These are phyloP conservation scores for Syzygium malaccense DNA, from an alignment of 441 rosid species.

Conservation along the genomic window DNA sequence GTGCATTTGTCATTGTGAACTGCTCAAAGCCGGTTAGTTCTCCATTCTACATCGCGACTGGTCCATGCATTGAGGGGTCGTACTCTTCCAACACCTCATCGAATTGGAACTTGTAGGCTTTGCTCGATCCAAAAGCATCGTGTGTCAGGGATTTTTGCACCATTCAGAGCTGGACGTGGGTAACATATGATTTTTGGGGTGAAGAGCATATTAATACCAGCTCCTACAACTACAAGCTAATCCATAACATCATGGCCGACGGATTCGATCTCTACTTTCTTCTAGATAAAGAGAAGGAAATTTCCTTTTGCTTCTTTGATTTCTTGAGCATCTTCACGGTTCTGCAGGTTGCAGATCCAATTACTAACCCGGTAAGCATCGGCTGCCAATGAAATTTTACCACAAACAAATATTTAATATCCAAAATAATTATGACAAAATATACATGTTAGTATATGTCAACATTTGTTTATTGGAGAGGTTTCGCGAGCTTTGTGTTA, in stretches of 20 bases:
- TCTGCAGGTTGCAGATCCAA: too few species aligned
- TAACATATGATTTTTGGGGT: not conserved
- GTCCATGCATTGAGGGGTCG: accelerated
- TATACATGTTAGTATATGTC: not conserved
- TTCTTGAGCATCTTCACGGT: too few species aligned
- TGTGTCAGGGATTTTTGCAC: not conserved
- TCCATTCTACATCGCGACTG: accelerated
- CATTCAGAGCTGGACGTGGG: not conserved
- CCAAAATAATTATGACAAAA: not conserved
- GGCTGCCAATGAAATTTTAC: accelerated
- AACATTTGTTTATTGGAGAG: too few species aligned
- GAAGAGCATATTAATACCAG: not conserved
- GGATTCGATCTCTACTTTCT: accelerated
- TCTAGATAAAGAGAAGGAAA: accelerated
- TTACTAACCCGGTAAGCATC: not conserved
- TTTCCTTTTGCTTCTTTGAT: not conserved
- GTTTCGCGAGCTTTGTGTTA: too few species aligned
- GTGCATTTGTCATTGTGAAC: accelerated
- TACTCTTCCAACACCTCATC: not conserved
- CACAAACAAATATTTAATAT: not conserved
- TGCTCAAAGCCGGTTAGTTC: accelerated
- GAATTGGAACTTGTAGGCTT: not conserved
- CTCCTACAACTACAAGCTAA: not conserved
- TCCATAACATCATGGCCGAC: not conserved
- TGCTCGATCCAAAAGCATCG: not conserved